Conservation (phyloP, 2,329 filamentous ascomycete species). For the Tympanopsis confertula region DNA sequence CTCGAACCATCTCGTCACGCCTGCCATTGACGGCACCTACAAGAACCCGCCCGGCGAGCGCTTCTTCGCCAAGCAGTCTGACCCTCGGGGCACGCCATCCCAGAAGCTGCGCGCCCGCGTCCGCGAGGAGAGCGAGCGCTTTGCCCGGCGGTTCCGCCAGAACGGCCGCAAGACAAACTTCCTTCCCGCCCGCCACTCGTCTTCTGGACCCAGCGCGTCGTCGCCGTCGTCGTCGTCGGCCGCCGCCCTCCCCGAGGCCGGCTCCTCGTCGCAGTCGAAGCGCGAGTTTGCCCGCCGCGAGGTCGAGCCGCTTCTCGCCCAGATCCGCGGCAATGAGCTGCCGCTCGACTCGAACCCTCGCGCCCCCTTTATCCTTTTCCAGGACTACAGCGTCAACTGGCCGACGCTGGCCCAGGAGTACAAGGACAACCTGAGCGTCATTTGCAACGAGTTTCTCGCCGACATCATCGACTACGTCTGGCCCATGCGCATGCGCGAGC, state of each 20-base stretch:
- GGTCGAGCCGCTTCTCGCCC: slow-evolving; percentile 33
- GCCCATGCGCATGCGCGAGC: slow-evolving; percentile 37
- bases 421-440: slow-evolving; percentile 39
- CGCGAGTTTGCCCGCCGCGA: slow-evolving; percentile 33
- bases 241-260: slow-evolving; percentile 6
- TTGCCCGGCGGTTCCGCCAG: slow-evolving; percentile 32
- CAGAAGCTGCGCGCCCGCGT: slow-evolving; percentile 38
- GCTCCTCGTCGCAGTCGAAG: slow-evolving; percentile 23
- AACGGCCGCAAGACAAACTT: slow-evolving; percentile 37
- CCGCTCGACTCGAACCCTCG: slow-evolving; percentile 39
- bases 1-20: slow-evolving; percentile 39
- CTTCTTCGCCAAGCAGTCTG: slow-evolving; percentile 36
- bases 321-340: slow-evolving; percentile 38
- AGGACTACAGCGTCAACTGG: slow-evolving; percentile 40
- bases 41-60: slow-evolving; percentile 39
- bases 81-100: slow-evolving; percentile 34
- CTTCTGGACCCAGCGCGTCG: slow-evolving; percentile 2
- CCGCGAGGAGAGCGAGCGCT: slow-evolving; percentile 37
- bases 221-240: slow-evolving; percentile 10
- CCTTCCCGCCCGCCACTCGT: slow-evolving; percentile 8
- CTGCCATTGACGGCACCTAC: slow-evolving; percentile 40
- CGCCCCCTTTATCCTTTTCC: slow-evolving; percentile 40
- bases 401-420: slow-evolving; percentile 37
- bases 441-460: slow-evolving; percentile 39
- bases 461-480: slow-evolving; percentile 37